phyloP scores from a whole-genome alignment of 169 alveolate genomes.

The Plasmodium blacklocki region DNA sequence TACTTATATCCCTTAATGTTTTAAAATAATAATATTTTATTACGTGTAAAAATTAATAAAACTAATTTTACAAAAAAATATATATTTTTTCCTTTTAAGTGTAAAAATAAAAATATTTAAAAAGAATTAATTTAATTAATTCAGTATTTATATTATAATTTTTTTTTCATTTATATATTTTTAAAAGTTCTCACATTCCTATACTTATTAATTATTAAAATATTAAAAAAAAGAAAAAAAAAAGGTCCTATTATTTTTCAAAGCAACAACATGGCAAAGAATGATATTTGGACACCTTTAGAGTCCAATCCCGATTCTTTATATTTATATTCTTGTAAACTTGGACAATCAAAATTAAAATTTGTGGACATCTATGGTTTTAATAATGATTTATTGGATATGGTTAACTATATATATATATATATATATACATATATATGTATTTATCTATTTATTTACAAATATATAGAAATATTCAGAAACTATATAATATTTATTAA shows the following conservation, averaged over 20 bases:
- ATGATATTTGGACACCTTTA: slow-evolving; percentile 41
- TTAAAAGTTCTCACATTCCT: background rate
- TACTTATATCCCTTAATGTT: too few species aligned
- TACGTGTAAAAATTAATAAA: too few species aligned
- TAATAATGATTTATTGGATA: slow-evolving; percentile 41
- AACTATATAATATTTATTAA: background rate
- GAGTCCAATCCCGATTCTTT: slow-evolving; percentile 70
- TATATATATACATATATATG: background rate
- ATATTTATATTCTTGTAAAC: slow-evolving; percentile 46
- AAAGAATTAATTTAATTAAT: too few species aligned
- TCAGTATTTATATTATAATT: too few species aligned
- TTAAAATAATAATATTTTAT: too few species aligned
- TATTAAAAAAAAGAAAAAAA: background rate
- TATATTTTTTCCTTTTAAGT: too few species aligned
- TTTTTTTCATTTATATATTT: too few species aligned
- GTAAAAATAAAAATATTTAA: too few species aligned
- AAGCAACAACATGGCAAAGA: slow-evolving; percentile 19
- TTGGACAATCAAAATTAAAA: slow-evolving; percentile 50
- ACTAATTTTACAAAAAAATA: too few species aligned
- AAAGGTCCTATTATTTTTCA: too few species aligned
- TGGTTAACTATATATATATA: slow-evolving; percentile 12
- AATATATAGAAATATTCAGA: background rate
- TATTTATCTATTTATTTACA: background rate
- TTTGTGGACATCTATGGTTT: slow-evolving; percentile 66
- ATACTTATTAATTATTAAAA: background rate